Base-by-base conservation (phyloP, 768 basidiomycete genomes). In the Auriscalpium vulgare region DNA sequence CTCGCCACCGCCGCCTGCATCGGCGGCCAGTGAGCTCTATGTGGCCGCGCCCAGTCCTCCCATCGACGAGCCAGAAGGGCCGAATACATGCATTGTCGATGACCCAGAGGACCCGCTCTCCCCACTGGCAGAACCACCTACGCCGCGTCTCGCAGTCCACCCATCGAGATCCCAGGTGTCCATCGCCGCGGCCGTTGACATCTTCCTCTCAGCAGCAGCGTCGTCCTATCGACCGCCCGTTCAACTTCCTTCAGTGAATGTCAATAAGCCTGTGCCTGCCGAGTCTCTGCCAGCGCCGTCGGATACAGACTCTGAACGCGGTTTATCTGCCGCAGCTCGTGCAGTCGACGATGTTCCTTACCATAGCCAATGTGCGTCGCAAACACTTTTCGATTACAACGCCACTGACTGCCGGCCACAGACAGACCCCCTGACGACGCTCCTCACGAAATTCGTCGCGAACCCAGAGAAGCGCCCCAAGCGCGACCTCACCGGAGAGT, bases 361-460 rank as follows among this genome's bases (percentile, higher is more conserved):
- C 90, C n/a, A 87, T 91, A 45, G 89, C 91, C 51, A 90, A 90
- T 75, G 90, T 92, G 78, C 82, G 87, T 81, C 72, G 23, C 23
- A 29, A 29, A 2, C 23, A 5, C 23, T 29, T 29, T 29, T 29
- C 23, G 23, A 29, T 29, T 29, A 5, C 2, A 29, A 5, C 5
- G 23, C 23, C 23, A 29, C 23, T 65, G 58, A 53, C 19, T 59
- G 40, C 50, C 56, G 60, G 46, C 52, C 45, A n/a, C 62, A 93
- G 90, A 91, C 87, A 56, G 91, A 92, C 73, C 87, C 89, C 47
- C 78, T 92, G 72, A 83, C 80, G 74, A 84, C 82, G 45, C 79
- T 91, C 50, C 74, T 93, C 68, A 85, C 81, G 64, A 92, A 91
- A 82, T 88, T 91, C 73, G 85, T 91, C 64, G 75, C 80, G 70